Evolutionary conservation across 768 basidiomycete genomes (phyloP), one percentile per base, ranked within the genome.

Genomic region (Amanita jacksonii): DNA sequence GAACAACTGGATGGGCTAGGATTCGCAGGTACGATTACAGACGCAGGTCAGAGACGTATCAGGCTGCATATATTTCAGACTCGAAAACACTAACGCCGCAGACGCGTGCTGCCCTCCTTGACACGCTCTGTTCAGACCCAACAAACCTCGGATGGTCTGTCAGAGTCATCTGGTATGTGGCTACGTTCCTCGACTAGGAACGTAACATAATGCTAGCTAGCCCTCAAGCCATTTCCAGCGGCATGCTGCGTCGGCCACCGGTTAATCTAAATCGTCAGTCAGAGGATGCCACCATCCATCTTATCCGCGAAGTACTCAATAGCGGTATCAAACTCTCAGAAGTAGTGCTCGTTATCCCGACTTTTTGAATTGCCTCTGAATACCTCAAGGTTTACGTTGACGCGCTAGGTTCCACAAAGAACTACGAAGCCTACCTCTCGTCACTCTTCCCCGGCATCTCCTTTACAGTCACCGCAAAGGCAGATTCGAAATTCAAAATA

Each of bases 401-500:
- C 57, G 93, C 96, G 0, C 74, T 99, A 3, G 96, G 96, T 13
- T 81, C 78, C 12, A 85, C 90, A 1, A 75, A 77, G 13, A 81
- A 82, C 36, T 98, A 96, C 62, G 79, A 96, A 64, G 70, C 75
- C 18, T 85, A 87, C 55, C 76, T 99, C 2, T 82, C 85, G 9
- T 70, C 72, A 5, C 56, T 81, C 24, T 99, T 97, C 60, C 87
- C 89, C 0, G 79, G 76, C 5, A 85, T 97, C 50, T 64, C 67
- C 31, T 93, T 99, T 58, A 92, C 88, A 0, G 96, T 99, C 18
- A 75, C 81, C 8, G 77, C 79, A 20, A 97, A 99, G 62, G 96
- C 96, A 12, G 96, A 99, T 57, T 81, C 82, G n/a, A 80, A 87
- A 49, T 99, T 78, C 73, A 96, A 92, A 56, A 93, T 99, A 48